Percentiles rank a stretch among this genome's conserved stretches.
Evolutionary conservation across 108 stramenopile genomes (phyloP).

Genomic region (Cyclotella baltica): DNA sequence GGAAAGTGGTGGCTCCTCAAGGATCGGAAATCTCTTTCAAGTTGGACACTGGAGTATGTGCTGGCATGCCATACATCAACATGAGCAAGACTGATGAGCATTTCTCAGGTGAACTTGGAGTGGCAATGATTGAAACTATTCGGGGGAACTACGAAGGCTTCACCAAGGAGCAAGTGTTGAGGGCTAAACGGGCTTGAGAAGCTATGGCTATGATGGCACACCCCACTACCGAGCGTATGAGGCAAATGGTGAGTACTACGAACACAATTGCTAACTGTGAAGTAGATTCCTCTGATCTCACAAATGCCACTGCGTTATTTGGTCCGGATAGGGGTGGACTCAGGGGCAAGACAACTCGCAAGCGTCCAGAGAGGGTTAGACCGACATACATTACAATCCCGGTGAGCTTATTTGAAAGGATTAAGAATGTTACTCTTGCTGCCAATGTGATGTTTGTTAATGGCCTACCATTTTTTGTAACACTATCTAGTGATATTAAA

Average conservation of each 20-base stretch:
- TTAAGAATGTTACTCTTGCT: not conserved
- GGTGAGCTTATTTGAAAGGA: too few species aligned
- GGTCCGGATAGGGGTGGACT: not conserved
- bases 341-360: not conserved
- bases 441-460: constrained; percentile 8
- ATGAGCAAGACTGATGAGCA: too few species aligned
- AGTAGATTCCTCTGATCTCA: not conserved
- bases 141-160: too few species aligned
- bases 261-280: not conserved
- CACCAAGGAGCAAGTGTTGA: too few species aligned
- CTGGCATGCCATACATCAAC: too few species aligned
- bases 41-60: too few species aligned
- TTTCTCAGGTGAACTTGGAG: too few species aligned
- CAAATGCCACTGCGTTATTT: constrained; percentile 2
- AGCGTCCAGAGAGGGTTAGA: not conserved
- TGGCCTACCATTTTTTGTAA: constrained; percentile 9
- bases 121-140: not conserved
- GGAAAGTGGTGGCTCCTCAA: too few species aligned
- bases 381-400: not conserved
- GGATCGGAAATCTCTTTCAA: too few species aligned
- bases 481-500: too few species aligned
- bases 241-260: too few species aligned
- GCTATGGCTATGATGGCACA: constrained; percentile 6
- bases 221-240: too few species aligned
- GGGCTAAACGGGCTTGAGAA: not conserved